Conservation (phyloP, 441 rosid species). For the Francoa sonchifolia region DNA sequence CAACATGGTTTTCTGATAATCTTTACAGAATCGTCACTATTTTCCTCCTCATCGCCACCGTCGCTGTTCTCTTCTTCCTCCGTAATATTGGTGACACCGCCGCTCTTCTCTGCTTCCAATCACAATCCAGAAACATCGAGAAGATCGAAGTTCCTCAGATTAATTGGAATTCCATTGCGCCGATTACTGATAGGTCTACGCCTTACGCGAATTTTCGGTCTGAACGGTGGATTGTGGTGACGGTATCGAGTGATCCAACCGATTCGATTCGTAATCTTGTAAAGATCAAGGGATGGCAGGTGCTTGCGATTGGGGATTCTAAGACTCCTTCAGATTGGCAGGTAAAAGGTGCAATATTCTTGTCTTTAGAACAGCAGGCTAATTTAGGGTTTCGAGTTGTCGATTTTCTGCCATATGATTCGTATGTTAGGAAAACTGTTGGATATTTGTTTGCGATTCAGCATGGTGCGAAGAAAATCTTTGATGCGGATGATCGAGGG, state of each 20-base stretch:
- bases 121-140: slow-evolving; percentile 35
- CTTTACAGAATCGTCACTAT: slow-evolving; percentile 31
- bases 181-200: slow-evolving; percentile 42
- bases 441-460: slow-evolving; percentile 92
- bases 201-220: slow-evolving; percentile 51
- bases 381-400: slow-evolving; percentile 49
- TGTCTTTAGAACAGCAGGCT: slow-evolving; percentile 73
- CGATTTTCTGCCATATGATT: slow-evolving; percentile 62
- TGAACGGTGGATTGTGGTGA: slow-evolving; percentile 69
- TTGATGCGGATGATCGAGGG: slow-evolving; percentile 77
- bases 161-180: slow-evolving; percentile 45
- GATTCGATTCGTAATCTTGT: slow-evolving; percentile 45
- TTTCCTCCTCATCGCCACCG: slow-evolving; percentile 33
- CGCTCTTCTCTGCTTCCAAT: slow-evolving; percentile 44
- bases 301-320: slow-evolving; percentile 70
- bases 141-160: slow-evolving; percentile 41
- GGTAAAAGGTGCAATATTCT: slow-evolving; percentile 65
- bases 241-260: slow-evolving; percentile 59
- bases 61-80: slow-evolving; percentile 52
- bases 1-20: slow-evolving; percentile 66
- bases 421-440: slow-evolving; percentile 64
- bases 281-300: slow-evolving; percentile 77
- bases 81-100: slow-evolving; percentile 46
- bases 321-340: slow-evolving; percentile 65
- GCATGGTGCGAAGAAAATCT: slow-evolving; percentile 81